Conservation (phyloP, 805 yeast genomes). For the Lipomyces sp. region DNA sequence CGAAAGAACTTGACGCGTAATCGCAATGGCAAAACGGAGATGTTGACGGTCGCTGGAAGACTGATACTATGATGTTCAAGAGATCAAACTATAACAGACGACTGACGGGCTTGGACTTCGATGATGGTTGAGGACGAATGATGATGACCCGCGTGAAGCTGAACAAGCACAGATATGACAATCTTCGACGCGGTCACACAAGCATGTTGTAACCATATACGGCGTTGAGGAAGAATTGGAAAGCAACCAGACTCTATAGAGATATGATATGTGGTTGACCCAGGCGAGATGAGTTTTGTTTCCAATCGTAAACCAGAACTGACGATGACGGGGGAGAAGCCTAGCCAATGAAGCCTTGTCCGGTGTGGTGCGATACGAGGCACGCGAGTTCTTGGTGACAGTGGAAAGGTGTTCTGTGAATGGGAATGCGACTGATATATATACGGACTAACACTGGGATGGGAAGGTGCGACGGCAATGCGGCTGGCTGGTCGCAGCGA, state of each 20-base stretch:
- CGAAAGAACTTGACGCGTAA: not conserved
- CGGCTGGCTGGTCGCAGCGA: too few species aligned
- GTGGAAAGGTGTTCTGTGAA: not conserved
- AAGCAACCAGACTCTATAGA: not conserved
- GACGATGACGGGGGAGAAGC: not conserved
- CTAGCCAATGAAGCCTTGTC: not conserved
- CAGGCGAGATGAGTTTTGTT: not conserved
- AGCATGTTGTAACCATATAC: not conserved
- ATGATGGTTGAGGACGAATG: not conserved
- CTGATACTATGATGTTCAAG: not conserved
- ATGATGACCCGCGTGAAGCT: constrained; percentile 2
- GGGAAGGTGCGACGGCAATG: too few species aligned
- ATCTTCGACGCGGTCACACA: constrained; percentile 6
- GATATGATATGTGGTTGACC: not conserved
- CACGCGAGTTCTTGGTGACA: too few species aligned
- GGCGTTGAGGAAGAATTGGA: not conserved
- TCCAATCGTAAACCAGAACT: not conserved
- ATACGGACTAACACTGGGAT: not conserved
- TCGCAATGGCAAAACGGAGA: not conserved
- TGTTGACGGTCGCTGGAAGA: not conserved
- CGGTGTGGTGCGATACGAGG: not conserved
- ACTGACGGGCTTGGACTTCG: not conserved
- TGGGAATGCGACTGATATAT: not conserved
- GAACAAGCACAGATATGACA: constrained; percentile 3
- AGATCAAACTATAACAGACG: not conserved